Conservation (phyloP, 2,329 filamentous ascomycete species). For the Trichoderma afroharzianum region DNA sequence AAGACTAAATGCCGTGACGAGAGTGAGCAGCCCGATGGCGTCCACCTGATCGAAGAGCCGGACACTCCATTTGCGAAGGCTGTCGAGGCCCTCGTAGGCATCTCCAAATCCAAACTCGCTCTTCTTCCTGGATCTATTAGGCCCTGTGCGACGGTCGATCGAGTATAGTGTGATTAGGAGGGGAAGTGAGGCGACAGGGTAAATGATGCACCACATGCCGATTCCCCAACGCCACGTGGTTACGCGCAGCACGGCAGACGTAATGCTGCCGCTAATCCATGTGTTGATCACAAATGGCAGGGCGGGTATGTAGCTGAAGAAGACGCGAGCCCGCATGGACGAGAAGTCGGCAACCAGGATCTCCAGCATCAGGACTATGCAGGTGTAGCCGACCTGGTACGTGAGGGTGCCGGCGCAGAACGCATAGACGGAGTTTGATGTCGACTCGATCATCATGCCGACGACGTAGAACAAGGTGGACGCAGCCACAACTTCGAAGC, state of each 20-base stretch:
- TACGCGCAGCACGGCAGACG: constrained; percentile 43
- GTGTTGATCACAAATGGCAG: constrained; percentile 59
- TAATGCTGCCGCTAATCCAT: constrained; percentile 59
- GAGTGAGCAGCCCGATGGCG: constrained; percentile 43
- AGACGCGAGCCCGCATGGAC: constrained; percentile 54
- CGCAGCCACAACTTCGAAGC: constrained; percentile 54
- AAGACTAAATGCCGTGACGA: constrained; percentile 45
- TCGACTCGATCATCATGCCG: constrained; percentile 53
- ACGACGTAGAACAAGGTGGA: constrained; percentile 54
- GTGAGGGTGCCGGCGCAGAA: constrained; percentile 54
- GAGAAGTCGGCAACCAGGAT: constrained; percentile 60
- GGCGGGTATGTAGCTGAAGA: constrained; percentile 61
- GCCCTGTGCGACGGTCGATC: constrained; percentile 28
- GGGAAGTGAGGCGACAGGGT: constrained; percentile 53
- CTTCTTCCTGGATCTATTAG: neutral
- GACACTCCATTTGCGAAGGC: constrained; percentile 31
- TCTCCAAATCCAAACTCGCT: neutral
- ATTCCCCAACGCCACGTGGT: constrained; percentile 61
- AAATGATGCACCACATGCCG: constrained; percentile 62
- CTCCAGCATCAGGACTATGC: constrained; percentile 55
- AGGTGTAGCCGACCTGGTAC: constrained; percentile 58
- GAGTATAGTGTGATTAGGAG: constrained; percentile 43
- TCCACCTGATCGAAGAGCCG: constrained; percentile 58
- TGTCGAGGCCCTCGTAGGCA: neutral
- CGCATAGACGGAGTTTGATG: constrained; percentile 42